A percentile compares a stretch with the other conserved stretches of the same genome.
phyloP scores from a whole-genome alignment of 345 rosid species.

The Clausena lansium region DNA sequence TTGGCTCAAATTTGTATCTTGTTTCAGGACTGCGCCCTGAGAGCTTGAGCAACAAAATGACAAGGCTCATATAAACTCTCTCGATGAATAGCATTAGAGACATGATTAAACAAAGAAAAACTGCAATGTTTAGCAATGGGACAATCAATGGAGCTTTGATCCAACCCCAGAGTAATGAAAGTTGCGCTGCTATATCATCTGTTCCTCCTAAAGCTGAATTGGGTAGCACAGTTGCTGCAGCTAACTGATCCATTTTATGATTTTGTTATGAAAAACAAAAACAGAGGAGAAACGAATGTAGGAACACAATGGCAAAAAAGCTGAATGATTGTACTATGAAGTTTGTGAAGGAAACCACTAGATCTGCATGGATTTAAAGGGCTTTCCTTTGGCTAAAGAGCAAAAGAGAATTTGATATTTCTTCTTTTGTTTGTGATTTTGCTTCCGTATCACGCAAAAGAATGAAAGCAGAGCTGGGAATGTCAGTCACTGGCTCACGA shows the following conservation, averaged over 20 bases:
- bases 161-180: constrained; percentile 56
- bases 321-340: not conserved
- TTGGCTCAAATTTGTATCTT: constrained; percentile 72
- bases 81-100: constrained; percentile 88
- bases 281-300: constrained; percentile 17
- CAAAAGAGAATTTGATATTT: constrained; percentile 23
- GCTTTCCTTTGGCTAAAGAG: constrained; percentile 16
- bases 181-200: constrained; percentile 55
- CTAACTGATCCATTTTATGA: constrained; percentile 40
- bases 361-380: constrained; percentile 28
- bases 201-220: constrained; percentile 46
- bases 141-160: constrained; percentile 83
- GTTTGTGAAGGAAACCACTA: constrained; percentile 22
- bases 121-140: constrained; percentile 60
- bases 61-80: constrained; percentile 82
- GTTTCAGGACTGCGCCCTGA: constrained; percentile 81
- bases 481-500: constrained; percentile 24
- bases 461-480: constrained; percentile 31
- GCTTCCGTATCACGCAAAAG: constrained; percentile 40
- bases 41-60: constrained; percentile 62
- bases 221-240: constrained; percentile 36
- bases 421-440: constrained; percentile 12
- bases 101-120: constrained; percentile 70
- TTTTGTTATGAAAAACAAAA: not conserved
- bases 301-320: not conserved